Conservation (phyloP, 192 early-diverging fungal species). For the Backusella tuberculispora region DNA sequence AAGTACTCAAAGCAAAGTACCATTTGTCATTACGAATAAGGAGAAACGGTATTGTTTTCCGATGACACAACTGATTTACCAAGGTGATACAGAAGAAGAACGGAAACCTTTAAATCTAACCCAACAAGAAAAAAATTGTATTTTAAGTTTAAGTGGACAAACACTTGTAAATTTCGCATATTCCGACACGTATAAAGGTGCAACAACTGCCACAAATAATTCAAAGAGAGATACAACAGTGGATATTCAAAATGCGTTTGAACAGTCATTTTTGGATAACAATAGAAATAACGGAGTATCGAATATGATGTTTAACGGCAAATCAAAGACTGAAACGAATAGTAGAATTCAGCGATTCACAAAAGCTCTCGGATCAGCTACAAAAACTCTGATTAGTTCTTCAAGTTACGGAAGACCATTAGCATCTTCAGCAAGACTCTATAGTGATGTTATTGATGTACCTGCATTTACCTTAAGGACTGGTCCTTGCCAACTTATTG, state of each 20-base stretch:
- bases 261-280: neutral
- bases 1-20: neutral
- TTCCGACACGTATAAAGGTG: slow-evolving; percentile 4
- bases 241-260: neutral
- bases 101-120: neutral
- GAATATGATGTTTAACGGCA: neutral
- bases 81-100: slow-evolving; percentile 18
- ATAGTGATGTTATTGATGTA: slow-evolving; percentile 29
- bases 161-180: slow-evolving; percentile 15
- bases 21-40: slow-evolving; percentile 26
- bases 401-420: slow-evolving; percentile 26
- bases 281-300: neutral
- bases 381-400: slow-evolving; percentile 10
- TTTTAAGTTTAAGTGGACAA: slow-evolving; percentile 7
- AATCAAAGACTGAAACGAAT: neutral
- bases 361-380: slow-evolving; percentile 19
- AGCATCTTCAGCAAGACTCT: slow-evolving; percentile 28
- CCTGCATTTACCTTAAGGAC: slow-evolving; percentile 35
- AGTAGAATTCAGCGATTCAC: slow-evolving; percentile 16
- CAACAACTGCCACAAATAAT: neutral
- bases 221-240: neutral
- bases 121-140: slow-evolving; percentile 6
- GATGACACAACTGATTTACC: slow-evolving; percentile 25
- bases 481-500: slow-evolving; percentile 35
- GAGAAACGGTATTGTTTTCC: slow-evolving; percentile 29